phyloP scores from a whole-genome alignment of 2,329 filamentous ascomycete genomes.

The Aureobasidium sp. region DNA sequence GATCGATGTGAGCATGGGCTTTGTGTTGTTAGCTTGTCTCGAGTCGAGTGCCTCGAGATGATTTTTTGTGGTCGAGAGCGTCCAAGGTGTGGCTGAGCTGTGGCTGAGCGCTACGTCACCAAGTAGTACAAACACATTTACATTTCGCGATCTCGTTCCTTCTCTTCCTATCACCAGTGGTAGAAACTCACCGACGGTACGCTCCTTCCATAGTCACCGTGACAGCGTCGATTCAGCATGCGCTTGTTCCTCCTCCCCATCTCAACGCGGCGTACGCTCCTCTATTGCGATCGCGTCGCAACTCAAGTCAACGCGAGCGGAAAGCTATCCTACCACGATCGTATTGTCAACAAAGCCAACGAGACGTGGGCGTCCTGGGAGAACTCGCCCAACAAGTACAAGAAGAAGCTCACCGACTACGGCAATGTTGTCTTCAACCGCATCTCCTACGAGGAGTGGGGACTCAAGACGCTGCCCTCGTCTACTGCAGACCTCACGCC shows the following conservation, averaged over 20 bases:
- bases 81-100: background rate
- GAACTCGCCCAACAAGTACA: conserved; percentile 64
- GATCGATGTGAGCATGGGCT: background rate
- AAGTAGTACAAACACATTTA: background rate
- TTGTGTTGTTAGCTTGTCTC: too few species aligned
- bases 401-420: conserved; percentile 76
- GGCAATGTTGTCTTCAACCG: conserved; percentile 75
- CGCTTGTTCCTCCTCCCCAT: conserved; percentile 90
- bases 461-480: conserved; percentile 86
- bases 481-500: conserved; percentile 47
- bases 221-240: conserved; percentile 47
- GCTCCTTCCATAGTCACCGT: background rate
- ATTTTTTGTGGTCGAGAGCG: background rate
- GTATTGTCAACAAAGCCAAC: conserved; percentile 62
- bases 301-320: conserved; percentile 31
- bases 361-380: conserved; percentile 84
- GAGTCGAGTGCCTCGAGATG: background rate
- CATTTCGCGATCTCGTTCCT: background rate
- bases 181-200: background rate
- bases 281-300: conserved; percentile 74
- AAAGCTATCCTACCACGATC: conserved; percentile 58
- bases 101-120: background rate
- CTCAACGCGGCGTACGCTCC: conserved; percentile 79
- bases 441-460: conserved; percentile 97
- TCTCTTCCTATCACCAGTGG: background rate